Base-by-base conservation (phyloP, 305 asterid genomes). In the Plantago coronopus region DNA sequence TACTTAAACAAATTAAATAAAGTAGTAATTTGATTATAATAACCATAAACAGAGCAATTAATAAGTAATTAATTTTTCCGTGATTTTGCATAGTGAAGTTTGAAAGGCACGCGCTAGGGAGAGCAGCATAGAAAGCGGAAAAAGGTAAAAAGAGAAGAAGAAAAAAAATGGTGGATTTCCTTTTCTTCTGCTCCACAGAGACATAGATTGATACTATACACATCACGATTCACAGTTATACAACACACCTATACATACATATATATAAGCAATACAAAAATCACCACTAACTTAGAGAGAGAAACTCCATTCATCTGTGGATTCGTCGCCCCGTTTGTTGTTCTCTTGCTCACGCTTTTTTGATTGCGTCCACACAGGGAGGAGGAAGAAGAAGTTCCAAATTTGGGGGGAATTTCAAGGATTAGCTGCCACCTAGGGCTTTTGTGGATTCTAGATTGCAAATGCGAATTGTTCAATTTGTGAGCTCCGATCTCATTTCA, bases 401-500 rank as follows among this genome's bases (percentile, higher is more conserved):
- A 61, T 18, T 51, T 54, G 42, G 42, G 14, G 42, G 14, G 1
- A 10, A 34, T 34, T 34, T 10, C 11, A 5, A 34, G 14, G 42
- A 34, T 34, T 34, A 34, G 42, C 42, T 34, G 42, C 42, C 10
- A 70, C 72, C 57, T 73, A 73, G 76, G 81, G 79, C 70, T 74
- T 68, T 21, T 58, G 20, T 31, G 63, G 17, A 47, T 25, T 72
- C 79, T 68, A 59, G 77, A 72, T 77, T 66, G 72, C 42, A 72
- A 74, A 78, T 84, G 89, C 83, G 58, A 78, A 67, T 74, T 48
- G 68, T 31, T 74, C 74, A 77, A 73, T 65, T 61, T 75, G 67
- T 73, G 61, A 75, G 82, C 79, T 78, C 81, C 85, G 90, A 81
- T 85, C 84, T 74, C 74, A 63, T 69, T 70, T 31, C 57, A 53